Percentiles rank a stretch among this genome's conserved stretches.
These are phyloP conservation scores for Gliomastix tumulicola DNA, from an alignment of 2,329 filamentous ascomycete genomes.

Conservation along the genomic window DNA sequence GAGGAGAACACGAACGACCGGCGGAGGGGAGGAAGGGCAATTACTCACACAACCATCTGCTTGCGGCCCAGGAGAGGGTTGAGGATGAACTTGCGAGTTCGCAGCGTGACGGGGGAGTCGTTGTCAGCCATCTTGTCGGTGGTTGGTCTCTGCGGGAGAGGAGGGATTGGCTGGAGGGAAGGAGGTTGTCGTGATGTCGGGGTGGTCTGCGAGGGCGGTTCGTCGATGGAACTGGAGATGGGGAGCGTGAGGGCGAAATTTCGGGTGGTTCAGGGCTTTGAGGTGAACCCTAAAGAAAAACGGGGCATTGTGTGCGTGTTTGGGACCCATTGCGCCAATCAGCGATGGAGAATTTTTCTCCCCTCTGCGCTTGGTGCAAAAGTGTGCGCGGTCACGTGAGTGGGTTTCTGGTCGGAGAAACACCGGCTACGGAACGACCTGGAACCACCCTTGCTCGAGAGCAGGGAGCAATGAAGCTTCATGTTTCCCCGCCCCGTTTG, in stretches of 20 bases:
- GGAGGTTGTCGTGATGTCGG: constrained; percentile 17
- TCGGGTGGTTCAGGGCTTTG: constrained; percentile 30
- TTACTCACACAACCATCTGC: constrained; percentile 98
- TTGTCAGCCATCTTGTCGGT: constrained; percentile 81
- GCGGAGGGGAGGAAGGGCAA: constrained; percentile 7
- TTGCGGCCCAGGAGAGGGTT: constrained; percentile 98
- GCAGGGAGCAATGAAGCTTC: neutral
- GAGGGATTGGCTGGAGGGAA: constrained; percentile 20
- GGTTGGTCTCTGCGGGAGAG: constrained; percentile 22
- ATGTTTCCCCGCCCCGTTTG: too few species aligned
- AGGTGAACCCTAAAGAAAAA: constrained; percentile 36
- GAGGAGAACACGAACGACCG: neutral
- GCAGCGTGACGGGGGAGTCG: constrained; percentile 71
- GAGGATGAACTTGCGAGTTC: constrained; percentile 99
- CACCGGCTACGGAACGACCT: too few species aligned
- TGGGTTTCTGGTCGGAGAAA: too few species aligned
- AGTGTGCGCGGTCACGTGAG: too few species aligned
- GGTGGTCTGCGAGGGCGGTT: constrained; percentile 17
- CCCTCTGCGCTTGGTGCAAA: too few species aligned
- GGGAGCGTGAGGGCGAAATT: constrained; percentile 17
- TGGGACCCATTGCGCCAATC: too few species aligned
- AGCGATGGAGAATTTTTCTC: too few species aligned
- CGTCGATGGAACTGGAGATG: constrained; percentile 17
- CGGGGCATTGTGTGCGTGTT: neutral
- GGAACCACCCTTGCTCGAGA: neutral